Evolutionary conservation across 768 basidiomycete genomes (phyloP).

Genomic region (Auricularia sp.): DNA sequence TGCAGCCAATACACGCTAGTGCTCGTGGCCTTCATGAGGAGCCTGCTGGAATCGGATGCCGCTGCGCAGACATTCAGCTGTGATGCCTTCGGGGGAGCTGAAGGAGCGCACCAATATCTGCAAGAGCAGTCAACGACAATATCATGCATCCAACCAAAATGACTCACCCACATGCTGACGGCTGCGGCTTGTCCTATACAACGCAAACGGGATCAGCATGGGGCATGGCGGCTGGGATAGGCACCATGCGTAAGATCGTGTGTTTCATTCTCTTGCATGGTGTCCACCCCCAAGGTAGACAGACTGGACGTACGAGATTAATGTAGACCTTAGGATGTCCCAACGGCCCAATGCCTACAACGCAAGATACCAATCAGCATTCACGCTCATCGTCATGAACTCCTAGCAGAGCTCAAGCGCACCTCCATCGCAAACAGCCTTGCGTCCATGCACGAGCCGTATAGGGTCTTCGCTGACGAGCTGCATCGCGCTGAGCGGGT

Average conservation of each 20-base stretch:
- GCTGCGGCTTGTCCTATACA: conserved; percentile 72
- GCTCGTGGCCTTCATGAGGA: conserved; percentile 54
- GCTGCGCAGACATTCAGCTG: conserved; percentile 30
- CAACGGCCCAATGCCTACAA: conserved; percentile 78
- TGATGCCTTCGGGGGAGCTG: neutral
- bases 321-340: conserved; percentile 97
- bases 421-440: conserved; percentile 95
- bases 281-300: neutral
- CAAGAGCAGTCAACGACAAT: conserved; percentile 4
- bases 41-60: conserved; percentile 86
- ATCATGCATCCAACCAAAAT: conserved; percentile 7
- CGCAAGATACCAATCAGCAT: conserved; percentile 1
- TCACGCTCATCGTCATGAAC: neutral
- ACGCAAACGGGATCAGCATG: neutral
- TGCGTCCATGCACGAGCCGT: conserved; percentile 67
- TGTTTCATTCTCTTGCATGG: neutral
- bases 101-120: conserved; percentile 27
- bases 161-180: conserved; percentile 82
- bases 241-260: too few relatives aligned
- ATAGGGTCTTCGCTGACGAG: conserved; percentile 81
- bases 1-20: conserved; percentile 14
- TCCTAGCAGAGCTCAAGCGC: conserved; percentile 20
- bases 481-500: conserved; percentile 83
- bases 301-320: conserved; percentile 59
- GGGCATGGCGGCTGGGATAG: too few relatives aligned